These are phyloP conservation scores for Pythium graminicola DNA, from an alignment of 352 stramenopile species.

Conservation along the genomic window DNA sequence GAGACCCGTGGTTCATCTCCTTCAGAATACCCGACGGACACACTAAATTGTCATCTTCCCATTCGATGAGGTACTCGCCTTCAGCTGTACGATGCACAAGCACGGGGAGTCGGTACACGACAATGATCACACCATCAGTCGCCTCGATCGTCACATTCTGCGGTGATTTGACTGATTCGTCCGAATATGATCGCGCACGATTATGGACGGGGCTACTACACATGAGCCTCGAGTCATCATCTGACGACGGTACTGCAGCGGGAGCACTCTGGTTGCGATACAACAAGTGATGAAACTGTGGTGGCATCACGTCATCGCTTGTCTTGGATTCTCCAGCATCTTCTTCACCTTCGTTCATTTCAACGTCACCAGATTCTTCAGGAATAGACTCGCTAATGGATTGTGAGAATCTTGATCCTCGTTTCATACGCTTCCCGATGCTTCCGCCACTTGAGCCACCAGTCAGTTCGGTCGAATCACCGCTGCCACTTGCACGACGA, in stretches of 20 bases:
- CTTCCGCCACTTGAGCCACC: conserved; percentile 14
- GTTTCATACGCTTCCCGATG: conserved; percentile 13
- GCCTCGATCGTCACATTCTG: conserved; percentile 88
- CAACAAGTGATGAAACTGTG: conserved; percentile 18
- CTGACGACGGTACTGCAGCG: conserved; percentile 5
- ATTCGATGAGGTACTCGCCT: conserved; percentile 76
- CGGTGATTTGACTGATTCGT: conserved; percentile 53
- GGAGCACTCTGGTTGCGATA: conserved; percentile 24
- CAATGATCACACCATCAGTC: conserved; percentile 94
- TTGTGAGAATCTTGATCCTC: conserved; percentile 17
- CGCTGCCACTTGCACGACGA: conserved; percentile 39
- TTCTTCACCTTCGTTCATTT: conserved; percentile 29
- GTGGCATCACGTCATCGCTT: conserved; percentile 9
- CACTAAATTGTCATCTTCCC: conserved; percentile 86
- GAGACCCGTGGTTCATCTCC: conserved; percentile 44
- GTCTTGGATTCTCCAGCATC: conserved; percentile 9
- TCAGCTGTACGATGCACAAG: conserved; percentile 74
- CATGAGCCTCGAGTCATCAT: conserved; percentile 21
- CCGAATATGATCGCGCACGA: conserved; percentile 41
- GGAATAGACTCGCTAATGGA: conserved; percentile 46
- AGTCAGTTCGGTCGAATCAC: conserved; percentile 28
- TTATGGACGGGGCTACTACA: conserved; percentile 38
- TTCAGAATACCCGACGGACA: conserved; percentile 74
- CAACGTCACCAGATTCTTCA: conserved; percentile 35
- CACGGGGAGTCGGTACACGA: conserved; percentile 95